Percentiles rank a stretch among this genome's conserved stretches.
Evolutionary conservation across 2,329 filamentous ascomycete genomes (phyloP).

Genomic region (Fusarium beomiforme): DNA sequence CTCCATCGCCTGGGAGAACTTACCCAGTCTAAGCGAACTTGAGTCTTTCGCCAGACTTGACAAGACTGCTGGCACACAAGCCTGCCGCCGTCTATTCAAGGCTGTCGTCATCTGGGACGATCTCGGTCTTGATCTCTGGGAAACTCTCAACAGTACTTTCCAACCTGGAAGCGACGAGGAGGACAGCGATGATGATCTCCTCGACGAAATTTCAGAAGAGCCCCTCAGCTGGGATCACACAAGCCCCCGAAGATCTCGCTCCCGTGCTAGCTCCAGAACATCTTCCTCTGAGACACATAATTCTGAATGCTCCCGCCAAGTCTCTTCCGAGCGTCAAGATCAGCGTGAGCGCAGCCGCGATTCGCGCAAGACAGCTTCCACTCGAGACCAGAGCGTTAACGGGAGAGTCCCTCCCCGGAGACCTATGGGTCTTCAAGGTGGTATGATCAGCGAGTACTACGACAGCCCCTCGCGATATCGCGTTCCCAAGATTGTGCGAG

Average conservation of each 20-base stretch:
- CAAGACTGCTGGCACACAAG: conserved; percentile 49
- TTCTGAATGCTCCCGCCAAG: conserved; percentile 28
- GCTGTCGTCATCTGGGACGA: conserved; percentile 53
- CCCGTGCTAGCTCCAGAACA: conserved; percentile 29
- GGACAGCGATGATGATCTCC: conserved; percentile 23
- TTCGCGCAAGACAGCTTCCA: conserved; percentile 13
- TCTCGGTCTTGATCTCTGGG: conserved; percentile 50
- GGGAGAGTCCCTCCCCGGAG: conserved; percentile 14
- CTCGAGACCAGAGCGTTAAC: conserved; percentile 21
- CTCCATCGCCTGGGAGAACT: conserved; percentile 47
- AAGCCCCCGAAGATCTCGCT: conserved; percentile 21
- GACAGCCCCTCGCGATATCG: conserved; percentile 38
- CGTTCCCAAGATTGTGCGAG: conserved; percentile 36
- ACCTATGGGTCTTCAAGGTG: conserved; percentile 21
- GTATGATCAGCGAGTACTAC: conserved; percentile 38
- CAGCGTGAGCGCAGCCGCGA: conserved; percentile 29
- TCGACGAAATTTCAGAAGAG: conserved; percentile 31
- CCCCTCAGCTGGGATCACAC: conserved; percentile 21
- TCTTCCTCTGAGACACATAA: conserved; percentile 26
- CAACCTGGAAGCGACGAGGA: conserved; percentile 10
- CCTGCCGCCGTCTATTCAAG: conserved; percentile 51
- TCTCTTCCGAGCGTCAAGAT: conserved; percentile 24
- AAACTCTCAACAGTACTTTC: conserved; percentile 38
- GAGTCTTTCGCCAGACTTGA: conserved; percentile 46
- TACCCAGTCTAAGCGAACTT: conserved; percentile 49